Percentiles rank a stretch among this genome's conserved stretches.
Evolutionary conservation across 176 grass and related monocot species (phyloP).

Genomic region (Calamus simplicifolius): DNA sequence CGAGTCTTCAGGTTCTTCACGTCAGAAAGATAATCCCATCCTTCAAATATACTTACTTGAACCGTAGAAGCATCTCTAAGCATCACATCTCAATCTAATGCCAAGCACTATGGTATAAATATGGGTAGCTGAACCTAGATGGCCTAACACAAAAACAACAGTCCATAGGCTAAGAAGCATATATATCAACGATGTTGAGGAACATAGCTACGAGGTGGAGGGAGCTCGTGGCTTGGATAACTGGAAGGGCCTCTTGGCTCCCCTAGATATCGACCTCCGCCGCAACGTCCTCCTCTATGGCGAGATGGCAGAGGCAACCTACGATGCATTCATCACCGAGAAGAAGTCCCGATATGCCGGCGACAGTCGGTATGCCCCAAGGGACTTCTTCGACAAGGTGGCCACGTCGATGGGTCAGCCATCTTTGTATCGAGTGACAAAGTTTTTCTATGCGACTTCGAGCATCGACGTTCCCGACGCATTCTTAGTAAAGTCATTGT

Average conservation of each 20-base stretch:
- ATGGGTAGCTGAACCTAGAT: conserved; percentile 1
- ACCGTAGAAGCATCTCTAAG: conserved; percentile 62
- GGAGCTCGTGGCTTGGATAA: conserved; percentile 50
- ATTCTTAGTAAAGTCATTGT: conserved; percentile 55
- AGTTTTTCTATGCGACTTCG: conserved; percentile 81
- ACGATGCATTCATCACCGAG: conserved; percentile 65
- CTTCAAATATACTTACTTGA: too few species aligned
- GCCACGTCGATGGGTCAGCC: conserved; percentile 35
- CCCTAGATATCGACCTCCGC: conserved; percentile 61
- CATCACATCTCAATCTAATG: conserved; percentile 5
- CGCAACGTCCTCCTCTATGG: conserved; percentile 71
- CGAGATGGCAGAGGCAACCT: conserved; percentile 58
- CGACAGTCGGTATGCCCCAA: conserved; percentile 47
- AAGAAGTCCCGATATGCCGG: conserved; percentile 67
- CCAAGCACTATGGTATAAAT: conserved; percentile 4
- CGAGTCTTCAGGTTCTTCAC: too few species aligned
- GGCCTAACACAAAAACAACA: conserved; percentile 17
- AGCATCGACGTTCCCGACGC: conserved; percentile 56
- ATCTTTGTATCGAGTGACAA: conserved; percentile 59
- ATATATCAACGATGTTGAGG: conserved; percentile 35
- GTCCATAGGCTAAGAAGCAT: background rate
- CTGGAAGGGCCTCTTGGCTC: conserved; percentile 68
- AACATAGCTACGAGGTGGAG: conserved; percentile 62
- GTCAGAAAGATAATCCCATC: background rate
- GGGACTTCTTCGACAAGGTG: conserved; percentile 46